Evolutionary conservation across 495 filamentous ascomycete species (phyloP), one percentile per base, ranked within the genome.

Genomic region (Darksidea phi): DNA sequence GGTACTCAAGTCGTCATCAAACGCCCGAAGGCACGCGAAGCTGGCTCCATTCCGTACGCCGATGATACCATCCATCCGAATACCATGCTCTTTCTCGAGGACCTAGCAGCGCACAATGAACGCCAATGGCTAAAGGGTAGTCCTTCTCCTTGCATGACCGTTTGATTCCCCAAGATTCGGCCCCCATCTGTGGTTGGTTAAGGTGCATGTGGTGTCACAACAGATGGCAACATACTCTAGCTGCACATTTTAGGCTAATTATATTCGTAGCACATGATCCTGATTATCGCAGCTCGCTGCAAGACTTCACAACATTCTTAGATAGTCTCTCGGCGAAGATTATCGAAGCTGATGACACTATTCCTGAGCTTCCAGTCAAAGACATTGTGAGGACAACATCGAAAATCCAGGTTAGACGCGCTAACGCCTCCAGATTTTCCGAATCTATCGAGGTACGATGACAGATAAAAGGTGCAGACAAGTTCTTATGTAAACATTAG

Each of bases 351-450:
- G 91, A 96, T 69, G 77, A 84, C 18, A 95, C 89, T 7, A 82
- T 96, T 58, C 91, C 91, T 0, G 89, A 93, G 62, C 76, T 95
- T 24, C 90, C 91, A 6, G 76, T 83, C 25, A 90, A 91, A 67
- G 90, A 96, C 70, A 75, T 96, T 66, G 83, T 86, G 67, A 64
- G 80, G 4, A 32, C 28, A 10, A 32, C 4, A 10, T 10, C 28
- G 73, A 23, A 1, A 41, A 18, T 5, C 25, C 21, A 45, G 8
- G 37, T 25, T 10, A 48, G 6, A 38, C 21, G 0, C 15, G n/a
- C n/a, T 49, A 17, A 15, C 24, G 51, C 5, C 10, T 38, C 2
- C 67, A 86, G 80, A 80, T 91, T 23, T 94, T 93, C 66, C 84
- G 91, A 42, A 92, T 96, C 46, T 90, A 96, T 68, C 79, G 90